Conservation (phyloP, 2,329 filamentous ascomycete species). For the Arthrobotrys megalospora region DNA sequence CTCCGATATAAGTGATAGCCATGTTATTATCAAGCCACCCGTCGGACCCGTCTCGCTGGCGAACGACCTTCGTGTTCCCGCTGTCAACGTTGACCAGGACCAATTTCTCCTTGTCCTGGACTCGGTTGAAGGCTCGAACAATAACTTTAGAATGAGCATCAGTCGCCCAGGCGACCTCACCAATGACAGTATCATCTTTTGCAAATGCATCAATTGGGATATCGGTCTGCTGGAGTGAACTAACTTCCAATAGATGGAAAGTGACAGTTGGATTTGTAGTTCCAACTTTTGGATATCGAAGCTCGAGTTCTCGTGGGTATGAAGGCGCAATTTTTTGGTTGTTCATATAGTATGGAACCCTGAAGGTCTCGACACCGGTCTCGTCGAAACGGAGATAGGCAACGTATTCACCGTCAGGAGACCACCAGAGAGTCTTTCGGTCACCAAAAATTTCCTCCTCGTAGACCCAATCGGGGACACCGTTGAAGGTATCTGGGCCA, state of each 20-base stretch:
- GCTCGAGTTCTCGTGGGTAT: conserved; percentile 75
- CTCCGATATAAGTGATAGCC: conserved; percentile 70
- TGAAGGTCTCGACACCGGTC: conserved; percentile 77
- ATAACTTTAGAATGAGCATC: conserved; percentile 75
- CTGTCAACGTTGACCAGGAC: conserved; percentile 74
- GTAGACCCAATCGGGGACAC: conserved; percentile 77
- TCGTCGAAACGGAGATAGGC: conserved; percentile 75
- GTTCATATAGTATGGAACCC: conserved; percentile 78
- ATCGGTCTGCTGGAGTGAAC: conserved; percentile 67
- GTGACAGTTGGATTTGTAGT: conserved; percentile 77
- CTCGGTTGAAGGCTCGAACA: conserved; percentile 78
- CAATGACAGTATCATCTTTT: conserved; percentile 76
- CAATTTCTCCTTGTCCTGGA: conserved; percentile 77
- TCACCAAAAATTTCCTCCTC: conserved; percentile 74
- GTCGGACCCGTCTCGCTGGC: conserved; percentile 69
- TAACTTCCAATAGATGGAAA: conserved; percentile 74
- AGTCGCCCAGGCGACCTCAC: conserved; percentile 79
- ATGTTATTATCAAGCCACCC: conserved; percentile 73
- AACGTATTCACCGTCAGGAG: conserved; percentile 72
- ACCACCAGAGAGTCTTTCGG: conserved; percentile 73
- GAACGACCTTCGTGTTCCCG: conserved; percentile 70
- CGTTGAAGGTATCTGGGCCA: conserved; percentile 76
- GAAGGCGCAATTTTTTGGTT: conserved; percentile 73
- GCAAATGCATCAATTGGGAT: conserved; percentile 74
- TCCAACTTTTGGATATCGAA: conserved; percentile 80